phyloP scores from a whole-genome alignment of 1,284 basidiomycete genomes.

The Ceratobasidium papillatum region DNA sequence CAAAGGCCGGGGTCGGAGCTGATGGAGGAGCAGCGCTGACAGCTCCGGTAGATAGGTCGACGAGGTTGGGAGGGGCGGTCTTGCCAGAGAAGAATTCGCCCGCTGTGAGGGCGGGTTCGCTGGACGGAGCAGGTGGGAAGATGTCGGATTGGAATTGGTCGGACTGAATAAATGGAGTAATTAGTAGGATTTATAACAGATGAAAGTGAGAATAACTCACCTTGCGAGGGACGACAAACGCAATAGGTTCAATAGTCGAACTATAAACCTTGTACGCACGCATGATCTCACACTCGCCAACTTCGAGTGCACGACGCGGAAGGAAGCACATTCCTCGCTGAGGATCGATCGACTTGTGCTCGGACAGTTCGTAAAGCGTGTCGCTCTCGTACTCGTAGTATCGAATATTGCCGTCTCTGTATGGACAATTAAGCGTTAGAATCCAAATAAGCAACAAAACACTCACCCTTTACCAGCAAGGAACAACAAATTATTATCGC shows the following conservation, averaged over 20 bases:
- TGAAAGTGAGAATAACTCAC: slow-evolving; percentile 53
- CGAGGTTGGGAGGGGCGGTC: slow-evolving; percentile 70
- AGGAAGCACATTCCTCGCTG: slow-evolving; percentile 97
- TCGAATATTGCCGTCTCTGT: slow-evolving; percentile 89
- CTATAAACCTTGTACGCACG: slow-evolving; percentile 91
- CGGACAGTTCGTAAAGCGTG: slow-evolving; percentile 79
- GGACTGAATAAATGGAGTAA: slow-evolving; percentile 57
- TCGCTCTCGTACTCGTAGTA: slow-evolving; percentile 97
- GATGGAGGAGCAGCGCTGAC: slow-evolving; percentile 40
- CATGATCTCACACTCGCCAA: slow-evolving; percentile 94
- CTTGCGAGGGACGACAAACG: slow-evolving; percentile 93
- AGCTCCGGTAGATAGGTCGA: slow-evolving; percentile 58
- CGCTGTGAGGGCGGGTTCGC: slow-evolving; percentile 81
- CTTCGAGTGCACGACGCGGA: slow-evolving; percentile 86
- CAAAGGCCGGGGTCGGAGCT: slow-evolving; percentile 50
- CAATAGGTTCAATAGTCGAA: slow-evolving; percentile 83
- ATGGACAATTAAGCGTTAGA: slow-evolving; percentile 44
- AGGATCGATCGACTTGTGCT: slow-evolving; percentile 91
- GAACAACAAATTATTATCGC: slow-evolving; percentile 93
- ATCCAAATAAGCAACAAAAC: slow-evolving; percentile 40
- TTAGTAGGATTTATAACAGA: neutral
- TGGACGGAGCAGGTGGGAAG: slow-evolving; percentile 88
- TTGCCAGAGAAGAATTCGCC: slow-evolving; percentile 91
- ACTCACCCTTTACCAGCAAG: slow-evolving; percentile 83
- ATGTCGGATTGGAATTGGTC: slow-evolving; percentile 94